Conservation (phyloP, 2,329 filamentous ascomycete genomes). For the Xylariales sp. region DNA sequence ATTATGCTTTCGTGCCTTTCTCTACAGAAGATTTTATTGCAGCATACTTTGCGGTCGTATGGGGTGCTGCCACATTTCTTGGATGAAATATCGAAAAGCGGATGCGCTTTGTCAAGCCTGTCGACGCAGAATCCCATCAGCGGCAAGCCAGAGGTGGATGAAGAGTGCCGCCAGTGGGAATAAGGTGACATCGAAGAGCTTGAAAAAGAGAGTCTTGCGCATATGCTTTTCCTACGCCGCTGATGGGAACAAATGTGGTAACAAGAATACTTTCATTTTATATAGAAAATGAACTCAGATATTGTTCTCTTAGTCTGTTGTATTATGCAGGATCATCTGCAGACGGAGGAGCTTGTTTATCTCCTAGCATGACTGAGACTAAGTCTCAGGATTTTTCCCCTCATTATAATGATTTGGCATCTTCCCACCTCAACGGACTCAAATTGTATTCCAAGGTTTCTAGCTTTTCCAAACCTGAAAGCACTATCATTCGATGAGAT, state of each 20-base stretch:
- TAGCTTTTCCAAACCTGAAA: too few relatives aligned
- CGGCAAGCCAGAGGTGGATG: constrained; percentile 63
- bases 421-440: too few relatives aligned
- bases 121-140: constrained; percentile 58
- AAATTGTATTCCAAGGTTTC: too few relatives aligned
- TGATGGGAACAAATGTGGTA: constrained; percentile 37
- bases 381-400: too few relatives aligned
- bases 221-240: constrained; percentile 29
- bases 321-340: too few relatives aligned
- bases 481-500: too few relatives aligned
- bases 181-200: constrained; percentile 42
- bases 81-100: constrained; percentile 63
- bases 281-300: too few relatives aligned
- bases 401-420: too few relatives aligned
- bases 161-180: constrained; percentile 40
- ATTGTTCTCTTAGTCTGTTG: too few relatives aligned
- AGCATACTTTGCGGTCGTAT: constrained; percentile 49
- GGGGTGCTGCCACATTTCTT: constrained; percentile 52
- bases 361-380: too few relatives aligned
- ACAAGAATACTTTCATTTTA: too few relatives aligned
- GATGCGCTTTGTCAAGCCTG: constrained; percentile 50
- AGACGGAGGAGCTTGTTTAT: too few relatives aligned
- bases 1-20: constrained; percentile 49
- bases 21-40: constrained; percentile 44
- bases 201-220: constrained; percentile 28